phyloP scores from a whole-genome alignment of 1,284 basidiomycete genomes.

The Gomphus bonarii region DNA sequence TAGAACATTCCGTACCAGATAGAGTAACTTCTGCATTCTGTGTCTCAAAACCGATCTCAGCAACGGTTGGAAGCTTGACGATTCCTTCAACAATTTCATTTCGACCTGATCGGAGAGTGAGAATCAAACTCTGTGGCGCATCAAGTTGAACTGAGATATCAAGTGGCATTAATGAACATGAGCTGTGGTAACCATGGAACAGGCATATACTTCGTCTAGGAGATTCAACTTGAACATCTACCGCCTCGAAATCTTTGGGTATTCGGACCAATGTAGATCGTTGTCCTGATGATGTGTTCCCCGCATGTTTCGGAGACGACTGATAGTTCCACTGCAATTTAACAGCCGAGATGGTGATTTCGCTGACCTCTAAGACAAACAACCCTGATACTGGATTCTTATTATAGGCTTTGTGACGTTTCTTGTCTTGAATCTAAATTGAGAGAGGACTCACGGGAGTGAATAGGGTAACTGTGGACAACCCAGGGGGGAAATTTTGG shows the following conservation, averaged over 20 bases:
- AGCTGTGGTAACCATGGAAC: conserved; percentile 3
- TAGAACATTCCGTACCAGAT: conserved; percentile 21
- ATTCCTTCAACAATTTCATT: conserved; percentile 45
- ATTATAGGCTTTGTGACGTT: not conserved
- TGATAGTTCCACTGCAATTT: conserved; percentile 48
- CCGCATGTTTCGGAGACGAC: conserved; percentile 20
- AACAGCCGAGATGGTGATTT: conserved; percentile 48
- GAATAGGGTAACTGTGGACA: conserved; percentile 43
- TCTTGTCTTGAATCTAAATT: conserved; percentile 28
- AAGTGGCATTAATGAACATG: conserved; percentile 9
- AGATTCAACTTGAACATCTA: conserved; percentile 50
- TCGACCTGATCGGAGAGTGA: conserved; percentile 53
- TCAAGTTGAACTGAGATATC: conserved; percentile 54
- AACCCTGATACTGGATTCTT: conserved; percentile 58
- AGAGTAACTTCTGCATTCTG: conserved; percentile 33
- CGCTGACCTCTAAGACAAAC: conserved; percentile 49
- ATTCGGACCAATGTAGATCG: conserved; percentile 39
- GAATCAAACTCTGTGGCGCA: conserved; percentile 38
- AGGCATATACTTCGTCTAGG: conserved; percentile 44
- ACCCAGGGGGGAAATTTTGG: conserved; percentile 39
- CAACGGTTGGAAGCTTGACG: conserved; percentile 42
- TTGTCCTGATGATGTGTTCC: conserved; percentile 19
- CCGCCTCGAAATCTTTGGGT: conserved; percentile 44
- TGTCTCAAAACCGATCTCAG: conserved; percentile 35
- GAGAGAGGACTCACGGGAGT: conserved; percentile 68